A percentile compares a stretch with the other conserved stretches of the same genome.
These are phyloP conservation scores for Hygrophorus russula DNA, from an alignment of 768 basidiomycete genomes.

Conservation along the genomic window DNA sequence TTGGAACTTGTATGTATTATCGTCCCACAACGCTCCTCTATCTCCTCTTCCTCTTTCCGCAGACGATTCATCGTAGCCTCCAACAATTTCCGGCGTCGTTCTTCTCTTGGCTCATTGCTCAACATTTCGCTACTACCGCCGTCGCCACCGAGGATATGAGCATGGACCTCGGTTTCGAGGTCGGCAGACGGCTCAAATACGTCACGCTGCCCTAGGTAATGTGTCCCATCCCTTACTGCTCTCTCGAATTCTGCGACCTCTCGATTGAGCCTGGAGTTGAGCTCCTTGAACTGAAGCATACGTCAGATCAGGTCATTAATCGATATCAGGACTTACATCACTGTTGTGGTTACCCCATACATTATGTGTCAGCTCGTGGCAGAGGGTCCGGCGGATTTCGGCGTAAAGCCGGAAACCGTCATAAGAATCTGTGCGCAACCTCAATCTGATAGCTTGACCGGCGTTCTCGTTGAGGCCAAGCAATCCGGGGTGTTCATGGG, in stretches of 20 bases:
- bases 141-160: conserved; percentile 45
- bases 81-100: conserved; percentile 41
- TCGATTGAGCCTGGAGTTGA: conserved; percentile 64
- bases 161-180: conserved; percentile 43
- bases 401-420: conserved; percentile 62
- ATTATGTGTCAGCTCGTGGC: conserved; percentile 72
- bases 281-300: conserved; percentile 51
- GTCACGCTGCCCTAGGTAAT: conserved; percentile 34
- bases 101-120: conserved; percentile 38
- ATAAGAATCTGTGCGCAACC: conserved; percentile 58
- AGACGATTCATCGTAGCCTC: conserved; percentile 55
- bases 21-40: conserved; percentile 66
- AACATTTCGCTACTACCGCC: conserved; percentile 3
- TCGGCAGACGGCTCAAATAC: conserved; percentile 43
- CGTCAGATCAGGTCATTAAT: background rate
- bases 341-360: conserved; percentile 64
- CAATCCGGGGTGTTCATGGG: conserved; percentile 61
- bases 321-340: conserved; percentile 37
- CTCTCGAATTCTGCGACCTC: conserved; percentile 64
- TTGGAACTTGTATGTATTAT: too few relatives aligned
- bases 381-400: conserved; percentile 56
- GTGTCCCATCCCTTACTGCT: conserved; percentile 38
- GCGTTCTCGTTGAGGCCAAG: conserved; percentile 57
- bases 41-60: conserved; percentile 54
- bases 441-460: conserved; percentile 55